A percentile compares a stretch with the other conserved stretches of the same genome.
Conservation (phyloP, 768 basidiomycete species). For the Cyclocybe aegerita region DNA sequence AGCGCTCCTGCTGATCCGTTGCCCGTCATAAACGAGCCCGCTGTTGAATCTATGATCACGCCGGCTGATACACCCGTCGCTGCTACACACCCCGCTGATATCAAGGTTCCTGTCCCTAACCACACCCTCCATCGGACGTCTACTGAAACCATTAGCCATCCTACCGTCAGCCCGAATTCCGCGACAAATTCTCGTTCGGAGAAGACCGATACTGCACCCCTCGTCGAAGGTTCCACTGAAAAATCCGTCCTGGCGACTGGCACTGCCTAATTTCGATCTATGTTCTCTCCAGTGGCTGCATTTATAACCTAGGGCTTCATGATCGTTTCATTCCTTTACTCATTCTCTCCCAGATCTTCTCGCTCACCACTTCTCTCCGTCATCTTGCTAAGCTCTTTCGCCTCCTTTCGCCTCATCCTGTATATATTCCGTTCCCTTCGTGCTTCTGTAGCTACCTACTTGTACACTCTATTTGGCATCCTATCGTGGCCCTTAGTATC, state of each 20-base stretch:
- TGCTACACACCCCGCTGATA: neutral
- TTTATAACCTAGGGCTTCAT: neutral
- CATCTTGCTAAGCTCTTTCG: too few species aligned
- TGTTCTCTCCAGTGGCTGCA: too few species aligned
- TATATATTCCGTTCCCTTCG: neutral
- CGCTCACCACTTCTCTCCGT: too few species aligned
- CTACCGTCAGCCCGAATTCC: neutral
- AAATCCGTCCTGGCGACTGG: neutral
- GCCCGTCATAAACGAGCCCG: neutral
- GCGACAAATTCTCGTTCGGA: neutral
- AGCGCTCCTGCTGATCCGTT: constrained; percentile 1
- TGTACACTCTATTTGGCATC: too few species aligned
- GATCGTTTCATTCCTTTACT: too few species aligned
- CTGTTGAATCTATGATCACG: neutral
- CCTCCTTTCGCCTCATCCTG: neutral
- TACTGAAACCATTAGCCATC: constrained; percentile 24
- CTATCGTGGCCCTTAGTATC: too few species aligned
- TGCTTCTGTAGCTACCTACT: neutral
- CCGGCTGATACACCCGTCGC: neutral
- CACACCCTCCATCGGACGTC: constrained; percentile 16
- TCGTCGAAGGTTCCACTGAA: neutral
- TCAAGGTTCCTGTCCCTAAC: neutral
- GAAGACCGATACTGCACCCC: neutral
- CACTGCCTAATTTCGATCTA: neutral
- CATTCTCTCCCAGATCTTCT: too few species aligned